These are phyloP conservation scores for Penicillium malachiteum DNA, from an alignment of 495 filamentous ascomycete genomes.

Conservation along the genomic window DNA sequence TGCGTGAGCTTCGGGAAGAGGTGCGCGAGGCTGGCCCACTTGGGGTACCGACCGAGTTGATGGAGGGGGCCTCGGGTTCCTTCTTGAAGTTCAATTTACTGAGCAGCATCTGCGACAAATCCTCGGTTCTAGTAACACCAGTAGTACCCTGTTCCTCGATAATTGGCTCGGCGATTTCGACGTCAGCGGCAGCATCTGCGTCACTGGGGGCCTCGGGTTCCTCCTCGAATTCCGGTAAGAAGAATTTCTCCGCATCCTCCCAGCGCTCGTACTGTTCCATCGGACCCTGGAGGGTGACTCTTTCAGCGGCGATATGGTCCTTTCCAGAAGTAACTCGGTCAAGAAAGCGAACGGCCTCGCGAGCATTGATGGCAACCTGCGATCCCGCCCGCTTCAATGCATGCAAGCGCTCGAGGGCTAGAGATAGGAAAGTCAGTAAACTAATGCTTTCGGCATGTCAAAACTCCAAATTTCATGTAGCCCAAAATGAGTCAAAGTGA, in stretches of 20 bases:
- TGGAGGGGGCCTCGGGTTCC: conserved; percentile 43
- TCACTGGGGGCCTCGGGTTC: conserved; percentile 33
- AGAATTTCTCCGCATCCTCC: conserved; percentile 62
- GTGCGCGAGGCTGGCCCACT: conserved; percentile 45
- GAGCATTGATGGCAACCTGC: conserved; percentile 58
- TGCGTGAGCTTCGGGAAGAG: conserved; percentile 51
- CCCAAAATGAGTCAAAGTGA: neutral
- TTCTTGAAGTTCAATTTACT: conserved; percentile 54
- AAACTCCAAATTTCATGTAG: neutral
- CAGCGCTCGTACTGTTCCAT: conserved; percentile 59
- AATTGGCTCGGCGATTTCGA: conserved; percentile 13
- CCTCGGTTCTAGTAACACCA: conserved; percentile 24
- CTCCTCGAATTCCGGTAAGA: conserved; percentile 53
- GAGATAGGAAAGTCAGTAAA: conserved; percentile 3
- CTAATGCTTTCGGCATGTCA: neutral
- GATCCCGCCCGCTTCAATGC: conserved; percentile 57
- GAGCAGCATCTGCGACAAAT: conserved; percentile 51
- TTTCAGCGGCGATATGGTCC: conserved; percentile 46
- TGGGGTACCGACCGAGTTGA: conserved; percentile 50
- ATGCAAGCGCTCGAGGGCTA: conserved; percentile 58
- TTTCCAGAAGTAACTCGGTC: conserved; percentile 60
- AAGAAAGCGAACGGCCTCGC: conserved; percentile 63
- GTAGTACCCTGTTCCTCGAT: conserved; percentile 13
- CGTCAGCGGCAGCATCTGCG: conserved; percentile 6
- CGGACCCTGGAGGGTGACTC: conserved; percentile 54